Evolutionary conservation across 78 protist species (phyloP).

Genomic region (Tieghemostelium lacteum): DNA sequence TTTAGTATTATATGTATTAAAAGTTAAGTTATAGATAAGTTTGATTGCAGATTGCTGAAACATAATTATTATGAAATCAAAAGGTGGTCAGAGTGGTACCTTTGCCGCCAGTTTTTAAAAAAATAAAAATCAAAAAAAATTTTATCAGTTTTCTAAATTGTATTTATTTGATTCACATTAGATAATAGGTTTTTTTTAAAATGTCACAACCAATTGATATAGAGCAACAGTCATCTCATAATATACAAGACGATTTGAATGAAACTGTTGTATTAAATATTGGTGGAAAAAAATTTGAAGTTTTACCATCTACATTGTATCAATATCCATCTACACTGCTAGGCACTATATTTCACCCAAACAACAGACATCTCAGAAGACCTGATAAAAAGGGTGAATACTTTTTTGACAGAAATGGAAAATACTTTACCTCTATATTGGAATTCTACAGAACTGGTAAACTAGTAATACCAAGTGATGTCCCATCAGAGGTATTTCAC

Average conservation of each 20-base stretch:
- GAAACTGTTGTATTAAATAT: slow-evolving; percentile 68
- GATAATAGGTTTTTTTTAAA: too few species aligned
- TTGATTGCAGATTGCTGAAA: too few species aligned
- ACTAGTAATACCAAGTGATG: slow-evolving; percentile 52
- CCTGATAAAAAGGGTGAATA: slow-evolving; percentile 77
- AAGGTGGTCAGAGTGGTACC: too few species aligned
- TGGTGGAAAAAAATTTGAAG: slow-evolving; percentile 74
- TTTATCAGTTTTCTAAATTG: too few species aligned
- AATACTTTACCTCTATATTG: slow-evolving; percentile 24
- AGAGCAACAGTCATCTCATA: not conserved
- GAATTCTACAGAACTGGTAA: slow-evolving; percentile 79
- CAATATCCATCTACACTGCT: slow-evolving; percentile 63
- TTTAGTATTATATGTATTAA: too few species aligned
- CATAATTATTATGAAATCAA: too few species aligned
- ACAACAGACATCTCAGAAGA: slow-evolving; percentile 52
- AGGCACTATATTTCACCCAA: slow-evolving; percentile 38
- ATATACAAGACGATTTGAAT: slow-evolving; percentile 11
- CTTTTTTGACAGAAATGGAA: slow-evolving; percentile 76
- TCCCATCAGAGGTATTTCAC: slow-evolving; percentile 39
- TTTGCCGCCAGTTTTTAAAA: too few species aligned
- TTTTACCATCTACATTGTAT: slow-evolving; percentile 34
- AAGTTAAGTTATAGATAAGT: too few species aligned
- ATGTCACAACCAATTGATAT: slow-evolving; percentile 41
- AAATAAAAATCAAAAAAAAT: too few species aligned
- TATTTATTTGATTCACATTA: not conserved